Evolutionary conservation across 2,329 filamentous ascomycete species (phyloP), one percentile per base, ranked within the genome.

Genomic region (Talaromyces sp.): DNA sequence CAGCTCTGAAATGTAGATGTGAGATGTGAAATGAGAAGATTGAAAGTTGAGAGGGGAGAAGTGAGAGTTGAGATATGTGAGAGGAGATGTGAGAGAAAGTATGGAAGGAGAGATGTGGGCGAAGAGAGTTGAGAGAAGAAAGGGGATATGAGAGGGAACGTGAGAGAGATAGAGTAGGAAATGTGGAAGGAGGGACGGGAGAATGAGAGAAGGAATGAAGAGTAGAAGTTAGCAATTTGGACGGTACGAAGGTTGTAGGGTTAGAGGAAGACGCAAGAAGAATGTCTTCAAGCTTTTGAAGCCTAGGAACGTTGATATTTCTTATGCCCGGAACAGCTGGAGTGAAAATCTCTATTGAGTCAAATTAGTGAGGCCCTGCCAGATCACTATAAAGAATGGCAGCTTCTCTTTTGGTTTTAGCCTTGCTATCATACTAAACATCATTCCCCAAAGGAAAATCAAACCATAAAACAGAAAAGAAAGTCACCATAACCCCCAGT

Each of bases 361-460:
- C 38, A 40, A 40, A 40, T 49, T 49, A 49, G 59, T 38, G 59
- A 61, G 59, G 59, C 13, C 31, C 45, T 49, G 59, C 59, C 59
- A 27, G 53, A 38, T 61, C 59, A 61, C 45, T 49, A 29, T 49
- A 53, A n/a, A 36, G 5, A 8, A 56, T 38, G 53, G 31, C 53
- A 56, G 53, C n/a, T 19, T 56, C 53, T 25, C 29, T 15, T 56
- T 10, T 53, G 10, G 53, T 17, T 15, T 11, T 17, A 17, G 27
- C 3, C 31, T 34, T n/a, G 45, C 17, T 13, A 49, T 36, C 1
- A 36, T 34, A 19, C 1, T 17, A 56, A 36, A 25, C 2, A 2
- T 22, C 7, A 2, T 22, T 7, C 38, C 19, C 10, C n/a, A 7
- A 22, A n/a, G n/a, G 8, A 36, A 17, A n/a, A 15, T 7, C 3